Evolutionary conservation across 2,329 filamentous ascomycete genomes (phyloP), one percentile per base, ranked within the genome.

Genomic region (Xylariales sp.): DNA sequence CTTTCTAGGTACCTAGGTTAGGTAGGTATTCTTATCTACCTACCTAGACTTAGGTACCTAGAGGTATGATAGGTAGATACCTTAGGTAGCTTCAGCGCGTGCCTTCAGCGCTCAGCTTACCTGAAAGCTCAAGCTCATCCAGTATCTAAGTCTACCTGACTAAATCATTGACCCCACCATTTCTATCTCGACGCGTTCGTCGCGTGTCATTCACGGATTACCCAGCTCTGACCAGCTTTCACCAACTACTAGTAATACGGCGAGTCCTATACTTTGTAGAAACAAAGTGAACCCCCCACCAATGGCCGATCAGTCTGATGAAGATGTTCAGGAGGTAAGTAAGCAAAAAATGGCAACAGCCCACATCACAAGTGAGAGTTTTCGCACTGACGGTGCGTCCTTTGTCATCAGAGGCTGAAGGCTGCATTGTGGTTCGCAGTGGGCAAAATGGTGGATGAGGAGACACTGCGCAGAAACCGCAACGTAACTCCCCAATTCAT

Each of bases 401-500:
- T 56, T 18, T 61, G 5, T 34, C 34, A 3, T 49, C 28, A 97
- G 91, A 90, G 91, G 70, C 87, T 96, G 75, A 97, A 97, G 83
- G 89, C 92, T 43, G 91, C 92, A 14, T 87, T 97, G 30, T 97
- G 93, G 93, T 91, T 91, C 76, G 88, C 90, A 30, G 88, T 97
- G 67, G 93, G 93, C 72, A 92, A 93, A 78, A 95, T 97, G 68
- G 92, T 97, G 71, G 95, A 98, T 78, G 90, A 95, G 72, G 91
- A 97, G 77, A 91, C 90, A 18, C 82, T 93, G 36, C 84, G 86
- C 64, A 84, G 90, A 34, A 89, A 92, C 76, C 87, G 93, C 71
- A 97, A 97, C 79, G 93, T 94, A 6, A 97, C 95, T 32, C 93
- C 93, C 1, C 93, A 97, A 76, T 97, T 97, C 79, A 97, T 97